These are phyloP conservation scores for Geosmithia putterillii DNA, from an alignment of 2,329 filamentous ascomycete species.

Conservation along the genomic window DNA sequence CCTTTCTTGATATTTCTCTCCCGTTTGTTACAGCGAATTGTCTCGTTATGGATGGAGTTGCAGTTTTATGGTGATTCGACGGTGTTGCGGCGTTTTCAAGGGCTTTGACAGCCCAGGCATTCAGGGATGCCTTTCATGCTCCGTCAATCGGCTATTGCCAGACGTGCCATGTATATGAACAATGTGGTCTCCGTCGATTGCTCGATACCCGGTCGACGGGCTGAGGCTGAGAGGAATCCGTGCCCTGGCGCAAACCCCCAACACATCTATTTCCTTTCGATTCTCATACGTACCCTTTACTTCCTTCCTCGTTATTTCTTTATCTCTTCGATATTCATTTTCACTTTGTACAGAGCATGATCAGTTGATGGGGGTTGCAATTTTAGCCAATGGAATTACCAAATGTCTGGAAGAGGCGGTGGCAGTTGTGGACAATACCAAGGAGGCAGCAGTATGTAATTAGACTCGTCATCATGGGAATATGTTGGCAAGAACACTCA, in stretches of 20 bases:
- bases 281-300: background rate
- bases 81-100: slow-evolving; percentile 2
- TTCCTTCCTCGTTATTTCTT: slow-evolving; percentile 1
- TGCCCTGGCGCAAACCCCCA: background rate
- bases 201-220: background rate
- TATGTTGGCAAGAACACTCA: background rate
- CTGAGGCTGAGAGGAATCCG: background rate
- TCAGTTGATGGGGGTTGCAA: slow-evolving; percentile 7
- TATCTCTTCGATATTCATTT: slow-evolving; percentile 2
- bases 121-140: background rate
- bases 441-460: background rate
- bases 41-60: slow-evolving; percentile 1
- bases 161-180: too few species aligned
- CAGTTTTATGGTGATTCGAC: background rate
- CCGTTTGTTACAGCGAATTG: background rate
- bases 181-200: background rate
- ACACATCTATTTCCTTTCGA: background rate
- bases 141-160: background rate
- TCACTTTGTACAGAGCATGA: slow-evolving; percentile 20
- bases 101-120: background rate
- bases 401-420: background rate
- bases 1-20: background rate
- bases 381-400: background rate
- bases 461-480: background rate
- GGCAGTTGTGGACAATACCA: background rate